Evolutionary conservation across 495 filamentous ascomycete species (phyloP).

Genomic region (Annulohypoxylon maeteangense): DNA sequence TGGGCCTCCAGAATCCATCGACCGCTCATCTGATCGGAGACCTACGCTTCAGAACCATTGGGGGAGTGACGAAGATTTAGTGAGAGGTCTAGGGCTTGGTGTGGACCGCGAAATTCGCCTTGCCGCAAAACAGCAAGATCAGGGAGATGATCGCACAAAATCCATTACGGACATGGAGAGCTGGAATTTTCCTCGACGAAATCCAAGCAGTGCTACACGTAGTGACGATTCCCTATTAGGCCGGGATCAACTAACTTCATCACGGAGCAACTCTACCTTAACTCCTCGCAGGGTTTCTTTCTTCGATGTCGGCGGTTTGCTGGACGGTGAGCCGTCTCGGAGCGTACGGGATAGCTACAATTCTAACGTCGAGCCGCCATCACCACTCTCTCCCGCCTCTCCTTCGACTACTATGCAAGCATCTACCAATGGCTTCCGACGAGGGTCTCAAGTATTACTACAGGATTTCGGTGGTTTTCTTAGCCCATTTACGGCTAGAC

Average conservation of each 20-base stretch:
- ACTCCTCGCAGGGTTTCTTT: slow-evolving; percentile 68
- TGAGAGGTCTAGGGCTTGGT: slow-evolving; percentile 74
- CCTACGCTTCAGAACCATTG: slow-evolving; percentile 69
- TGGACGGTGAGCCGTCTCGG: slow-evolving; percentile 55
- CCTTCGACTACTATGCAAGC: slow-evolving; percentile 52
- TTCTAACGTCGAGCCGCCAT: slow-evolving; percentile 47
- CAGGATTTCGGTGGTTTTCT: slow-evolving; percentile 69
- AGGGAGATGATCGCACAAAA: slow-evolving; percentile 37
- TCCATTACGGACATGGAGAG: slow-evolving; percentile 50
- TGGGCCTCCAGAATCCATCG: slow-evolving; percentile 54
- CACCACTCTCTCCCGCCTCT: slow-evolving; percentile 35
- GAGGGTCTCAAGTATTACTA: slow-evolving; percentile 64
- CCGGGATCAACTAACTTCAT: slow-evolving; percentile 37
- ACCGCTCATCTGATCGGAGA: slow-evolving; percentile 56
- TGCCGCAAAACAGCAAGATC: slow-evolving; percentile 16
- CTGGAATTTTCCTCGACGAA: slow-evolving; percentile 53
- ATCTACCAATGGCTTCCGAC: slow-evolving; percentile 48
- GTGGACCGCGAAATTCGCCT: slow-evolving; percentile 68
- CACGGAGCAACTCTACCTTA: slow-evolving; percentile 48
- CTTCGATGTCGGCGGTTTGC: slow-evolving; percentile 76
- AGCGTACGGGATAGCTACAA: slow-evolving; percentile 50
- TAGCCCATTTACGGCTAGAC: slow-evolving; percentile 44
- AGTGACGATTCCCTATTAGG: slow-evolving; percentile 51
- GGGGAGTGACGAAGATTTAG: slow-evolving; percentile 86
- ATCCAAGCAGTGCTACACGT: slow-evolving; percentile 37